Evolutionary conservation across 2,329 filamentous ascomycete genomes (phyloP).

Genomic region (Epichloe scottii): DNA sequence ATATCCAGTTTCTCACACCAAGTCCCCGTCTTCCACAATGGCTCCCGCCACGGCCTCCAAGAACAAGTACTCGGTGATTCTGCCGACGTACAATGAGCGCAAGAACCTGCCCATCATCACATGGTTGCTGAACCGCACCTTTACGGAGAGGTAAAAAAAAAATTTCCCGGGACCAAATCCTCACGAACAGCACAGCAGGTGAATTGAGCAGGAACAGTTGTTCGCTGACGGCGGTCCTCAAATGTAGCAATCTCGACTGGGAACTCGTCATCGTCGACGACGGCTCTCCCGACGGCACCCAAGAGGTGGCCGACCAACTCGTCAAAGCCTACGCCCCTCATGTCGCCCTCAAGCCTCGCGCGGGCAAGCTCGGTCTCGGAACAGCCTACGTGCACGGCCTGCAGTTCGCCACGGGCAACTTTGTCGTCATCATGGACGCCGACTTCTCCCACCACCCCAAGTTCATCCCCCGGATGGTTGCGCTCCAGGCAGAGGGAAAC

Average conservation of each 20-base stretch:
- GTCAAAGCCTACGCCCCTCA: conserved; percentile 70
- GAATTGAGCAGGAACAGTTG: background rate
- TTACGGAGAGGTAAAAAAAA: conserved; percentile 71
- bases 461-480: conserved; percentile 93
- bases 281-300: conserved; percentile 89
- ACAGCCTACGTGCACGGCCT: conserved; percentile 94
- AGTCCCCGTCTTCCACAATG: conserved; percentile 25
- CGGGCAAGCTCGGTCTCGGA: conserved; percentile 92
- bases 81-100: conserved; percentile 98
- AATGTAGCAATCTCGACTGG: conserved; percentile 77
- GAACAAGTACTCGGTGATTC: conserved; percentile 90
- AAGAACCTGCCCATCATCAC: conserved; percentile 91
- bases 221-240: background rate
- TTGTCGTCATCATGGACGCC: conserved; percentile 99
- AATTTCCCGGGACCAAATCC: background rate
- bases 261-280: conserved; percentile 98
- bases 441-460: conserved; percentile 99
- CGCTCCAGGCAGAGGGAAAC: conserved; percentile 59
- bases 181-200: background rate
- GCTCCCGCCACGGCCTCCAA: conserved; percentile 29
- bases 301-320: conserved; percentile 81
- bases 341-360: conserved; percentile 74
- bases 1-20: background rate
- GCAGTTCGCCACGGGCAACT: conserved; percentile 83
- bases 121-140: conserved; percentile 87